Evolutionary conservation across 805 yeast genomes (phyloP), one percentile per base, ranked within the genome.

Genomic region (Metschnikowia proteae): DNA sequence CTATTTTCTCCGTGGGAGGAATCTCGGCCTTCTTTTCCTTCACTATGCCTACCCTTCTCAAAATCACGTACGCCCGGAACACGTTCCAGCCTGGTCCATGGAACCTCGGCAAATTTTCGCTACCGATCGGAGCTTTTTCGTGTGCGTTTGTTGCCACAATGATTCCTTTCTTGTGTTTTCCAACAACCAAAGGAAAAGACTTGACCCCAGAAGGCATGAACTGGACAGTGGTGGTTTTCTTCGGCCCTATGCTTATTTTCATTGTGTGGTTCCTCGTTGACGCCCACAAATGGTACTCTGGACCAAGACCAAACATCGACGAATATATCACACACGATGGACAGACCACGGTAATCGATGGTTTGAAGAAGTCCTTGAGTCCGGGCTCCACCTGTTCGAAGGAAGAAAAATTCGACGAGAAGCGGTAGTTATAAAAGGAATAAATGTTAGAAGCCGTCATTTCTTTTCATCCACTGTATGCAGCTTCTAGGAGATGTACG

Each of bases 1-100:
- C 89, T 38, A 82, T 83, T 51, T 84, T 84, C 67, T 81, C 87
- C 1, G 86, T 84, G 42, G 86, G 87, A 30, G 88, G 87, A 39
- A 82, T 83, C 58, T 79, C 85, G 10, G 80, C 85, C 0, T 82
- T 82, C 58, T 74, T 83, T 49, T 83, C 88, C 3, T 84, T 83
- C 65, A 74, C 80, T n/a, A 68, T 80, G 56, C 89, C 89, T 9
- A 79, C 83, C 17, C 58, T 80, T 6, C 72, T 83, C 49, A 79
- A 81, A 60, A 76, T 81, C 57, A 76, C 83, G 3, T 78, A 76
- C 57, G 76, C 82, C 3, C 65, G 78, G 48, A 67, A 74, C 34
- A 64, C 70, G 1, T 84, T 83, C 68, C 67, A 67, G 53, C 80
- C 79, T 1, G 89, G 89, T 3, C 88, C 88, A 4, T 83, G 86